A percentile compares a stretch with the other conserved stretches of the same genome.
Conservation (phyloP, 163 green algal genomes). For the Scenedesmus sp. region DNA sequence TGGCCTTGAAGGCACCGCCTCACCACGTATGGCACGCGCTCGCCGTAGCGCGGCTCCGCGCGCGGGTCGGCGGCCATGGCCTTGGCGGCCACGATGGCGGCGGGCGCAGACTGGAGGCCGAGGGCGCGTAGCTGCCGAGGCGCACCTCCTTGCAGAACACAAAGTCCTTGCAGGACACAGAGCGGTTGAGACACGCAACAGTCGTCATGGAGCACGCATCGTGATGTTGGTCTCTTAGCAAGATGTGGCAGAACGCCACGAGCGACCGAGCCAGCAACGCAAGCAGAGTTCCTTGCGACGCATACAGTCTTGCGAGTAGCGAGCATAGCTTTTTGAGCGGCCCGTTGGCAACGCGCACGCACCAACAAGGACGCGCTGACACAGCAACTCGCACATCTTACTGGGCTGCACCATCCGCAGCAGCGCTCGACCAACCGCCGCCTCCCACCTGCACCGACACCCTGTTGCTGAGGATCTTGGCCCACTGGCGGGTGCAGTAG, state of each 20-base stretch:
- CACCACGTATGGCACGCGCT: constrained; percentile 94
- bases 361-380: too few species aligned
- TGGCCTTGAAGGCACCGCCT: too few species aligned
- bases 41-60: constrained; percentile 89
- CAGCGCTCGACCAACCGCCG: too few species aligned
- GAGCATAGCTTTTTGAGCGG: too few species aligned
- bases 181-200: not conserved
- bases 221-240: too few species aligned
- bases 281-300: constrained; percentile 95
- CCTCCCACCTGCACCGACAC: constrained; percentile 79
- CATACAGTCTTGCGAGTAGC: constrained; percentile 83
- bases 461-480: constrained; percentile 88
- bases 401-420: too few species aligned
- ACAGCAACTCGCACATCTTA: too few species aligned
- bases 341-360: too few species aligned
- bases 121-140: constrained; percentile 90
- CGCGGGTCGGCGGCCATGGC: constrained; percentile 92
- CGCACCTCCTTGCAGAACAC: constrained; percentile 94
- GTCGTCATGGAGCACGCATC: too few species aligned
- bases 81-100: constrained; percentile 91
- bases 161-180: constrained; percentile 84
- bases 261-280: too few species aligned
- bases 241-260: too few species aligned
- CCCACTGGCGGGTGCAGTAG: constrained; percentile 89
- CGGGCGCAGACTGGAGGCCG: constrained; percentile 76